phyloP scores from a whole-genome alignment of 495 filamentous ascomycete species.

The Penicillium lividum region DNA sequence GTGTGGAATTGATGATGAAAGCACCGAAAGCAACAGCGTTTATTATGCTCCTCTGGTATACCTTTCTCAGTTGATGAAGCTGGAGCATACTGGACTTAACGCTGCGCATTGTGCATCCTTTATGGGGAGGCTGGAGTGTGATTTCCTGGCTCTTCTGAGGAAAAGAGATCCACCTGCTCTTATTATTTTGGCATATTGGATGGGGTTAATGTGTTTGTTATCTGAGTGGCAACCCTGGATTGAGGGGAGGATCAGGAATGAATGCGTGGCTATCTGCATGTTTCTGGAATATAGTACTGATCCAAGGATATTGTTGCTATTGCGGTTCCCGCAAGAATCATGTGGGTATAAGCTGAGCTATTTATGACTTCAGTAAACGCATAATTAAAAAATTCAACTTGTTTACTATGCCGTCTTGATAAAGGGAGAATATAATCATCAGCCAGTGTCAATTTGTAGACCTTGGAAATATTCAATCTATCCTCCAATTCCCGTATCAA shows the following conservation, averaged over 20 bases:
- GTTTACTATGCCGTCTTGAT: not conserved
- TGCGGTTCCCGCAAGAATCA: slow-evolving; percentile 61
- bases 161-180: slow-evolving; percentile 43
- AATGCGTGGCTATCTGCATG: slow-evolving; percentile 49
- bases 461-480: too few species aligned
- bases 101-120: slow-evolving; percentile 29
- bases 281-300: slow-evolving; percentile 37
- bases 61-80: slow-evolving; percentile 28
- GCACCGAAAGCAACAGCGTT: slow-evolving; percentile 35
- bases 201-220: slow-evolving; percentile 37
- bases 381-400: too few species aligned
- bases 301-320: slow-evolving; percentile 21
- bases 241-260: slow-evolving; percentile 36
- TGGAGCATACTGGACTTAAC: slow-evolving; percentile 22
- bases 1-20: slow-evolving; percentile 38
- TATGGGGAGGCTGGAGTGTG: slow-evolving; percentile 35
- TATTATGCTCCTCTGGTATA: slow-evolving; percentile 38
- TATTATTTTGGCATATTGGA: slow-evolving; percentile 47
- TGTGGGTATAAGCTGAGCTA: slow-evolving; percentile 68
- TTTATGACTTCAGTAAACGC: not conserved
- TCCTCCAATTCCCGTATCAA: too few species aligned
- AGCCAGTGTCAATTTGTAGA: too few species aligned
- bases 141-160: slow-evolving; percentile 35
- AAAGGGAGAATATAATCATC: not conserved
- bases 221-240: slow-evolving; percentile 43